Percentiles rank a stretch among this genome's conserved stretches.
phyloP scores from a whole-genome alignment of 1,284 basidiomycete species.

The Boletus hoseneyae region DNA sequence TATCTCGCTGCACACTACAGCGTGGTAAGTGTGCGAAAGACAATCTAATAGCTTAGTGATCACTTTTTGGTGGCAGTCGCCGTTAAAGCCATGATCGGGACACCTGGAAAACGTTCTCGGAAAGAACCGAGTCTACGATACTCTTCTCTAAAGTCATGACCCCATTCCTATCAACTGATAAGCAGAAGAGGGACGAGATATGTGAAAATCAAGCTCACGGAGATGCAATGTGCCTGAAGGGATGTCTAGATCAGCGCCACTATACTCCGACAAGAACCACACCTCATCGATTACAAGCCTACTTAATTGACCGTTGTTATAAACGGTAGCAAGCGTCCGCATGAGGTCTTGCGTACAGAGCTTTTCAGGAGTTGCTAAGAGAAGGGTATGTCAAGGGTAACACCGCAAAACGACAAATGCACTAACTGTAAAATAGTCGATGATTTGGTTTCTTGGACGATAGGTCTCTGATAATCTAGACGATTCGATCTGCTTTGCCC shows the following conservation, averaged over 20 bases:
- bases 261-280: conserved; percentile 10
- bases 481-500: not conserved
- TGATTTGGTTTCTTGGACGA: conserved; percentile 55
- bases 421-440: conserved; percentile 71
- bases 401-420: not conserved
- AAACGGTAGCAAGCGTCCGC: conserved; percentile 47
- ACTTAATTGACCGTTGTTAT: conserved; percentile 56
- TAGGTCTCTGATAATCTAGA: conserved; percentile 63
- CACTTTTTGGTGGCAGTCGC: conserved; percentile 70
- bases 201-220: conserved; percentile 40
- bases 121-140: conserved; percentile 74
- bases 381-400: conserved; percentile 12
- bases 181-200: not conserved
- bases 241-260: conserved; percentile 3
- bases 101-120: conserved; percentile 59
- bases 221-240: conserved; percentile 77
- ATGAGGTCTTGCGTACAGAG: conserved; percentile 56
- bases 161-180: conserved; percentile 68
- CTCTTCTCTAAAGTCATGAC: conserved; percentile 72
- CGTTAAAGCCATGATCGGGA: conserved; percentile 85
- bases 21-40: conserved; percentile 1
- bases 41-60: conserved; percentile 8
- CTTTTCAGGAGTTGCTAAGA: conserved; percentile 70
- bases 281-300: conserved; percentile 82
- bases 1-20: conserved; percentile 66